Evolutionary conservation across 2,329 filamentous ascomycete genomes (phyloP), one percentile per base, ranked within the genome.

Genomic region (Nigrograna mackinnonii): DNA sequence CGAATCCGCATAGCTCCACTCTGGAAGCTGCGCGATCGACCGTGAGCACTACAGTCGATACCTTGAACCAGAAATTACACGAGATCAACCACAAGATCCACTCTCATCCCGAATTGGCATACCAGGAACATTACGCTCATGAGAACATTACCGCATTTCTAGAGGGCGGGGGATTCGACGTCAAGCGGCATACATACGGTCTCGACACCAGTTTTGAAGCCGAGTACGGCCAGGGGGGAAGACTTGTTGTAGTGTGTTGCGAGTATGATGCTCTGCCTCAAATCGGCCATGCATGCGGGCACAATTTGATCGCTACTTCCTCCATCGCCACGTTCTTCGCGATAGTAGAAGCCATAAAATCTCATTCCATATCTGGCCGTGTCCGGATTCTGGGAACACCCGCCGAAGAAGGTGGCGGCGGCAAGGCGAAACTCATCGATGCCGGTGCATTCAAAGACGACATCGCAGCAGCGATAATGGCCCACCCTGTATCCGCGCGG

Each of bases 221-320:
- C 18, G 50, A 54, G 5, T 40, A 43, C 31, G 64, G 62, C 19
- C 48, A 52, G 6, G 64, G 57, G 17, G 64, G 62, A 20, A 49
- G 43, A 47, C 46, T 71, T 2, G 62, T 76, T 16, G 73, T 73
- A 0, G 75, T 74, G 54, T 77, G 76, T 36, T 72, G 67, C 22
- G 74, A 77, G 46, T 65, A 77, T 72, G 74, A 80, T 51, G 75
- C 76, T 3, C 66, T 80, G 3, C 73, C 76, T 1, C 71, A 68
- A 1, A 68, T 79, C 6, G 77, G 77, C 24, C 77, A 80, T 50
- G 76, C 76, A 6, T 81, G 78, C 41, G 78, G 79, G 4, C 78
- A 80, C 60, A 80, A 80, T 47, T 68, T 79, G 26, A 79, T 80
- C 40, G 76, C 76, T 4, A 74, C 68, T 0, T 70, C 74, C 3